Evolutionary conservation across 2,329 filamentous ascomycete species (phyloP), one percentile per base, ranked within the genome.

Genomic region (Alternaria dauci): DNA sequence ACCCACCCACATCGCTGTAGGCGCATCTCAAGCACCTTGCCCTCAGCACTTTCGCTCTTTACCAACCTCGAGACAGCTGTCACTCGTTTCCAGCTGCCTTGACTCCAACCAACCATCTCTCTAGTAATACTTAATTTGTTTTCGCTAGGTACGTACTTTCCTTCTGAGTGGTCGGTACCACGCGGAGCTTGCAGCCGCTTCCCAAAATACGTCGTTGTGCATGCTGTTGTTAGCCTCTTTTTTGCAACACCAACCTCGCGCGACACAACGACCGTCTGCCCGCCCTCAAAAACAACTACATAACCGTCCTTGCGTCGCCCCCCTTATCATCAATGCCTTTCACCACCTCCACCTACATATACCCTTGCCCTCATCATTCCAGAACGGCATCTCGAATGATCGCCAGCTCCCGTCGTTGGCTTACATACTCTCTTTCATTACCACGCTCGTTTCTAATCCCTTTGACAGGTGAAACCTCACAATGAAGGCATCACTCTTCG

Each of bases 401-500:
- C 20, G 20, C 51, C 20, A 12, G 18, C 51, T 14, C 8, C 28
- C 9, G 23, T 36, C 23, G n/a, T 41, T 52, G n/a, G 63, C 70
- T 72, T 66, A 71, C 65, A 43, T 44, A 18, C 41, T 47, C 18
- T 23, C 18, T 39, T 47, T 20, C 8, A n/a, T 38, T 26, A 25
- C 46, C 32, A 50, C 46, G n/a, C 20, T 50, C 46, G 46, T 38
- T 50, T 50, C 46, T 50, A 38, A 50, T 8, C 46, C 16, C 20
- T 12, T 18, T 18, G 1, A n/a, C 39, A 70, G 66, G 56, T 61
- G 52, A 55, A 39, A 8, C 51, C 51, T 42, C 57, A 69, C 26
- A 26, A 78, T 78, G 76, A 76, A 63, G 69, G 56, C 71, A 38
- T 58, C 74, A 18, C 56, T 75, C 34, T 48, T 76, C 56, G 67